Percentiles rank a stretch among this genome's conserved stretches.
Evolutionary conservation across 163 green algal species (phyloP).

Genomic region (Scenedesmus sp.): DNA sequence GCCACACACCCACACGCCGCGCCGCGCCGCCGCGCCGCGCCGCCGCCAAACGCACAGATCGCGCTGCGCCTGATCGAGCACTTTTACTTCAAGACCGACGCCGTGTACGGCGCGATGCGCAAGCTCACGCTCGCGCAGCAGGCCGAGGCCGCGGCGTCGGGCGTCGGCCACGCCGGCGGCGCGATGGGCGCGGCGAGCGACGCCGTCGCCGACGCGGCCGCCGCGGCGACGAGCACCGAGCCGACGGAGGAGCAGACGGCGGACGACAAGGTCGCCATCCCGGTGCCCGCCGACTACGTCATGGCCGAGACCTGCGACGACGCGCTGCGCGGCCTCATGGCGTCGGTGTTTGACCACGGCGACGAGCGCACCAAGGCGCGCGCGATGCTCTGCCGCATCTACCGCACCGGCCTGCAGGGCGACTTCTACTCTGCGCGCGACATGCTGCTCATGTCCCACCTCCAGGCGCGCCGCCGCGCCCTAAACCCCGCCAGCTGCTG

Average conservation of each 20-base stretch:
- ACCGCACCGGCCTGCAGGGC: conserved; percentile 88
- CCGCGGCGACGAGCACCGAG: conserved; percentile 42
- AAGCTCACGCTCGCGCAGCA: conserved; percentile 72
- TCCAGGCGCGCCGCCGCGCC: conserved; percentile 72
- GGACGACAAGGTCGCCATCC: conserved; percentile 48
- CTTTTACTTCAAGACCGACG: conserved; percentile 91
- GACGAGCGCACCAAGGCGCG: conserved; percentile 97
- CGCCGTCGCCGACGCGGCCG: conserved; percentile 38
- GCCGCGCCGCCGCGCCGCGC: no score
- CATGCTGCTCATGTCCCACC: conserved; percentile 97
- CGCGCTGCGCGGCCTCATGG: conserved; percentile 76
- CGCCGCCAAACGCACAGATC: no score
- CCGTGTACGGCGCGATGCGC: conserved; percentile 84
- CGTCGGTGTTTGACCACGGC: conserved; percentile 81
- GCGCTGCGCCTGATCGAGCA: conserved; percentile 91
- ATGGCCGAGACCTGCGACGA: conserved; percentile 71
- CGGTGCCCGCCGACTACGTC: conserved; percentile 77
- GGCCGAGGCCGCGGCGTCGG: conserved; percentile 37
- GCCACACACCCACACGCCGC: no score
- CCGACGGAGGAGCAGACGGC: conserved; percentile 49
- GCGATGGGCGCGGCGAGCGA: conserved; percentile 20
- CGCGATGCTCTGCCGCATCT: conserved; percentile 96
- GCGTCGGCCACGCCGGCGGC: conserved; percentile 24
- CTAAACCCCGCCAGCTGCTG: not conserved
- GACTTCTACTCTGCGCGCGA: conserved; percentile 94